phyloP scores from a whole-genome alignment of 495 filamentous ascomycete species.

The Entonaema liquescens region DNA sequence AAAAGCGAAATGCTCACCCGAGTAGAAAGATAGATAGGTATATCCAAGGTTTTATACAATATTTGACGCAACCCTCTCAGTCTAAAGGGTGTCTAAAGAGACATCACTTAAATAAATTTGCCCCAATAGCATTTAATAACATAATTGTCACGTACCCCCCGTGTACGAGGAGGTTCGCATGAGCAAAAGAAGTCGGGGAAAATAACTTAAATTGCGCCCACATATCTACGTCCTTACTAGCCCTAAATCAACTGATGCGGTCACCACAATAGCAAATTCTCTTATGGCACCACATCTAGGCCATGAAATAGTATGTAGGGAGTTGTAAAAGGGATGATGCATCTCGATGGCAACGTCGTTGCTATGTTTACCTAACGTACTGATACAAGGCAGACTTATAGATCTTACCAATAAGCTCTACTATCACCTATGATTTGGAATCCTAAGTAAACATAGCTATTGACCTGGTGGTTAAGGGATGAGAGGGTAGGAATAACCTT shows the following conservation, averaged over 20 bases:
- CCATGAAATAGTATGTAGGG: not conserved
- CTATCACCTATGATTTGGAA: not conserved
- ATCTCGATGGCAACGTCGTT: not conserved
- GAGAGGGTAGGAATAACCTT: not conserved
- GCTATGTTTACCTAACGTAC: not conserved
- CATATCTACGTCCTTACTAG: not conserved
- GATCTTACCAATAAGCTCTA: not conserved
- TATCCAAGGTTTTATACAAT: too few relatives aligned
- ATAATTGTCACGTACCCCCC: too few relatives aligned
- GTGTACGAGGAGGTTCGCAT: not conserved
- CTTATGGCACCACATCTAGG: not conserved
- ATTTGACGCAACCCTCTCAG: too few relatives aligned
- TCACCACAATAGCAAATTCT: not conserved
- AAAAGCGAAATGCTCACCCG: too few relatives aligned
- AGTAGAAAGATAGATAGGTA: too few relatives aligned
- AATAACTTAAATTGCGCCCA: not conserved
- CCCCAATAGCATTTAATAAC: too few relatives aligned
- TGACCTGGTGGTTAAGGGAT: not conserved
- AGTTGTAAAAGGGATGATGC: not conserved
- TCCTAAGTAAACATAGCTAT: not conserved
- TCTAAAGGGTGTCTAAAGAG: too few relatives aligned
- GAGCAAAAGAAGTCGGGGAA: not conserved
- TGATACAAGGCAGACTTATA: not conserved
- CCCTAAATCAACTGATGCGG: not conserved
- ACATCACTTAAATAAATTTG: too few relatives aligned